These are phyloP conservation scores for Polytrichum formosum DNA, from an alignment of 225 moss, liverwort and hornwort genomes.

Conservation along the genomic window DNA sequence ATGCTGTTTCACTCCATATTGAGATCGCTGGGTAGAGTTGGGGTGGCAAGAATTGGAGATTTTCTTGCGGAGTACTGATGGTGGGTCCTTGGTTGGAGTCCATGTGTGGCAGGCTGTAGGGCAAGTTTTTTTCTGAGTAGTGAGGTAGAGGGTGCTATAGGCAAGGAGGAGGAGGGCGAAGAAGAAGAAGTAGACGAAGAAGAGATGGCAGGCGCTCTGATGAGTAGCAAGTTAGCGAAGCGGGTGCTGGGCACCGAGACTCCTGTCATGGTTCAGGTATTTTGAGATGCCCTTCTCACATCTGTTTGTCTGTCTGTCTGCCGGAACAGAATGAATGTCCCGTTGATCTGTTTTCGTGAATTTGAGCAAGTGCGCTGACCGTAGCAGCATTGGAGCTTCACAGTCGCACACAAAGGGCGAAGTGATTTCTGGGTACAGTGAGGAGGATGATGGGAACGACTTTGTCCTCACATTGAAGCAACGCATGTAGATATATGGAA, in stretches of 20 bases:
- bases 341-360: neutral
- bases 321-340: neutral
- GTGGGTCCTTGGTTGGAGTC: no score
- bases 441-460: no score
- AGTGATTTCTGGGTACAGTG: no score
- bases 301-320: neutral
- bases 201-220: slow-evolving; percentile 40
- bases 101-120: no score
- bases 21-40: no score
- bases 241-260: slow-evolving; percentile 91
- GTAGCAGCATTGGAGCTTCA: neutral
- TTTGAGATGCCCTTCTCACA: slow-evolving; percentile 1
- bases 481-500: no score
- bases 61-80: no score
- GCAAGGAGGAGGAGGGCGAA: neutral
- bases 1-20: no score
- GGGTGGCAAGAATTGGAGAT: no score
- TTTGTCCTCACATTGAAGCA: no score
- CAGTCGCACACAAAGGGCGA: neutral
- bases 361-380: neutral
- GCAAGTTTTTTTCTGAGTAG: no score
- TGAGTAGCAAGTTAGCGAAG: slow-evolving; percentile 47
- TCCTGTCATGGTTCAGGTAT: slow-evolving; percentile 99
- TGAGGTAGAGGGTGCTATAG: no score
- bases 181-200: neutral